Conservation (phyloP, 148 eudicot species). For the Vaccinium darrowii region DNA sequence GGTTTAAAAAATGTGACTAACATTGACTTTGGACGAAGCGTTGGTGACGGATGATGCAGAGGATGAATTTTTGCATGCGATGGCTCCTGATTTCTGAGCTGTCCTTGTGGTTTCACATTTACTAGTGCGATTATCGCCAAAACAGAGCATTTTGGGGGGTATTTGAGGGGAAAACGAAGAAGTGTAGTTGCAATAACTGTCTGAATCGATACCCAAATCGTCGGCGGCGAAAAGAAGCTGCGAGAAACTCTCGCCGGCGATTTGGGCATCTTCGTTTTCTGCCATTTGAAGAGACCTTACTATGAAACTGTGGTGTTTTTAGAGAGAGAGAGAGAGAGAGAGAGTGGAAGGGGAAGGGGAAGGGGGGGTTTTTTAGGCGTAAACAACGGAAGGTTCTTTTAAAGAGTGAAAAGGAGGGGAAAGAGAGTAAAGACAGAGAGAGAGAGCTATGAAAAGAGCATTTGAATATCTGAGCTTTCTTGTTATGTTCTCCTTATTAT, state of each 20-base stretch:
- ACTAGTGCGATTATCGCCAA: constrained; percentile 24
- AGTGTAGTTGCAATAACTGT: constrained; percentile 16
- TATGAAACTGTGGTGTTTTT: neutral
- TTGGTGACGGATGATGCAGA: constrained; percentile 16
- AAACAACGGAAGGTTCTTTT: constrained; percentile 31
- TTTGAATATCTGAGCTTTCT: neutral
- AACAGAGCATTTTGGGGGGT: constrained; percentile 50
- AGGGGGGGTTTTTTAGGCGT: constrained; percentile 20
- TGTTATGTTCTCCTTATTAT: constrained; percentile 7
- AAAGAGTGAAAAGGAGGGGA: neutral
- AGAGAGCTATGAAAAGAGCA: constrained; percentile 7
- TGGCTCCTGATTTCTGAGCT: constrained; percentile 23
- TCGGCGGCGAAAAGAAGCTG: constrained; percentile 33
- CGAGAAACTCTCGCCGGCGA: constrained; percentile 33
- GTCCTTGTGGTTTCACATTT: neutral
- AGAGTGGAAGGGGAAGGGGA: neutral
- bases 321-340: constrained; percentile 7
- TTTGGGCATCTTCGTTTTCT: constrained; percentile 20
- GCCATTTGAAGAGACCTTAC: constrained; percentile 22
- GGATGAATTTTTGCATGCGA: constrained; percentile 29
- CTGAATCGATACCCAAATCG: constrained; percentile 26
- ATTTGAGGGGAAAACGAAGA: constrained; percentile 18
- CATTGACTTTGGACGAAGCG: constrained; percentile 16
- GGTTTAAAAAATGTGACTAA: constrained; percentile 6
- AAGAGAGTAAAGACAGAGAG: neutral